Evolutionary conservation across 768 basidiomycete genomes (phyloP).

Genomic region (Serendipita sp.): DNA sequence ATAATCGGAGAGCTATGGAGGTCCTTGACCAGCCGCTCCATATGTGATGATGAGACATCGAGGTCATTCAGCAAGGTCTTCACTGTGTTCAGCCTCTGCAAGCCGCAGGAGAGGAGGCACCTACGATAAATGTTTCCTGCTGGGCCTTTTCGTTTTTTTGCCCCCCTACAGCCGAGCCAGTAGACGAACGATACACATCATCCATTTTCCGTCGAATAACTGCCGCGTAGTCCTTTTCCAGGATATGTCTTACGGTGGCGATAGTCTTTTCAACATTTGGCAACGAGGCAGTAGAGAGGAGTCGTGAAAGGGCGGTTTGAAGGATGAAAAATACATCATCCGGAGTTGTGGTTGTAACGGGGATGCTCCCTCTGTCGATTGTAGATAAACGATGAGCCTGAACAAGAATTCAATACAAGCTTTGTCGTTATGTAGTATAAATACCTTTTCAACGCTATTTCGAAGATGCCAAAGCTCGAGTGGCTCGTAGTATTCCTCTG

Average conservation of each 20-base stretch:
- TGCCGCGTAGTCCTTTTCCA: conserved; percentile 71
- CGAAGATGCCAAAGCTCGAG: conserved; percentile 87
- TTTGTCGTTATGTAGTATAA: not conserved
- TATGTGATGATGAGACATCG: conserved; percentile 79
- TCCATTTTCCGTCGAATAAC: conserved; percentile 78
- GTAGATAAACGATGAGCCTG: conserved; percentile 81
- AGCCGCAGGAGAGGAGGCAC: conserved; percentile 18
- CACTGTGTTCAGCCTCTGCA: conserved; percentile 2
- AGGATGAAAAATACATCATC: conserved; percentile 96
- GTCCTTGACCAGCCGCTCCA: conserved; percentile 66
- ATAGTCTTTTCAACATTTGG: conserved; percentile 41
- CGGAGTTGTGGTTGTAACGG: conserved; percentile 55
- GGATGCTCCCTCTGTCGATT: conserved; percentile 48
- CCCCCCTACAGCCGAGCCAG: conserved; percentile 19
- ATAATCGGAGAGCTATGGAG: conserved; percentile 37
- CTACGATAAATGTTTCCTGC: conserved; percentile 76
- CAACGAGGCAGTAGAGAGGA: conserved; percentile 62
- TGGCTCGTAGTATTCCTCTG: conserved; percentile 65
- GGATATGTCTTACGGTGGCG: conserved; percentile 47
- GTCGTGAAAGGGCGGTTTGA: conserved; percentile 62
- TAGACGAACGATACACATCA: conserved; percentile 52
- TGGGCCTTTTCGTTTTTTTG: conserved; percentile 60
- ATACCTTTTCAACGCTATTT: conserved; percentile 73
- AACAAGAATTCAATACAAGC: not conserved
- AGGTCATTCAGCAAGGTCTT: conserved; percentile 87